Base-by-base conservation (phyloP, 108 stramenopile species). In the Cyclotella choctawhatcheeana region DNA sequence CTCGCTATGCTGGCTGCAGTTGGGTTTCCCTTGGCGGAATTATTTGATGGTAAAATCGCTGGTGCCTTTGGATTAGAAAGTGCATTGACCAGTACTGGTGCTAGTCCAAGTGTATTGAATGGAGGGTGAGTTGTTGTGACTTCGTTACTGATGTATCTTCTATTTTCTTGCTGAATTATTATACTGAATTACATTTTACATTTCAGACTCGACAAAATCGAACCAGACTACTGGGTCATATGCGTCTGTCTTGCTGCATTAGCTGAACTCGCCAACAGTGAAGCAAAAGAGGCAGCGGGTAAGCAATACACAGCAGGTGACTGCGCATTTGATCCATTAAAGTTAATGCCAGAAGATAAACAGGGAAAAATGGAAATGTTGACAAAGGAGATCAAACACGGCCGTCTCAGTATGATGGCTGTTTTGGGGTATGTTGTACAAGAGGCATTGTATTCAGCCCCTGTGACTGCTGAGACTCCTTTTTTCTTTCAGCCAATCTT, bases 381-480 rank as follows among this genome's bases (percentile, higher is more conserved):
- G 74, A 86, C 84, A 8, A 88, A 88, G 52, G 93, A 94, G 67
- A 60, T 93, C 58, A 95, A 95, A 86, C 87, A 97, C 69, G 97
- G 97, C 24, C 79, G 97, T 21, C 47, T 95, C 63, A 93, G 95
- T 43, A 97, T 97, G 97, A 84, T 96, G 83, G 95, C 92, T 35
- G 83, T 92, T 62, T 70, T 89, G 54, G 95, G 95, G 58, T 95
- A 92, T 66, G 88, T 73, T 26, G 86, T 85, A 3, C 97, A 96
- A 83, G 96, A 97, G 81, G 92, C 92, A 10, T 35, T 96, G 31
- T 93, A 90, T 64, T 29, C 83, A 14, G 64, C 63, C 44, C 92
- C 92, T 2, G 95, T 96, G n/a, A 84, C 88, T 10, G 71, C 84
- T 13, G 87, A 91, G 64, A 95, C 91, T 61, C 90, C 91, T 0